Evolutionary conservation across 768 basidiomycete species (phyloP), one percentile per base, ranked within the genome.

Genomic region (Suillus bovinus): DNA sequence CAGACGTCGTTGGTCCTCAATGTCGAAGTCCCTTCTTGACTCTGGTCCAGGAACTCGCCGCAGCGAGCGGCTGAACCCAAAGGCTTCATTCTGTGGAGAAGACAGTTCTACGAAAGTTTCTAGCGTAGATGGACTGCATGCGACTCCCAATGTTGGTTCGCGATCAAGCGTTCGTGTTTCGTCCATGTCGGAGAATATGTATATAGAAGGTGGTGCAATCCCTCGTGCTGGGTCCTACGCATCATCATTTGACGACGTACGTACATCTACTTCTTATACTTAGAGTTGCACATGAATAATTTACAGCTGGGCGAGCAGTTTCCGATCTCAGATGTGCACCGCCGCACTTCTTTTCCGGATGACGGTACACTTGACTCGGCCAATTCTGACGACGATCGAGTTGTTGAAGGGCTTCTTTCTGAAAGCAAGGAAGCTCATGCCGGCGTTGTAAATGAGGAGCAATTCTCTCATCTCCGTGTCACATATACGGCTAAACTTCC

Each of bases 1-100:
- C 9, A 82, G 81, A 67, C 82, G 84, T 59, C 82, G 86, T 62
- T 87, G 87, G 87, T 81, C 77, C 63, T 81, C 80, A 46, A 68
- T 72, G 24, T 69, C 77, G 39, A 74, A 73, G 66, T 77, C 78
- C 53, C 72, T 72, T 39, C 64, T 74, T 60, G 74, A 73, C 46
- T 71, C 73, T 62, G 77, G 75, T 63, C 66, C 66, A 9, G 72
- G 69, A 56, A 74, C 71, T 31, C 76, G 74, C 49, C 75, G 74
- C 47, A 75, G 75, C 64, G 74, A 75, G 59, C 70, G 74, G 65
- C 68, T 75, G 66, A 74, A 74, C 62, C 74, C 75, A 57, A 69
- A 69, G 63, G 55, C 73, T 42, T 67, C 68, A 7, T 71, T 64
- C 62, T 66, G 64, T 67, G 69, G 71, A 53, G 73, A 76, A 41